phyloP scores from a whole-genome alignment of 805 yeast species.

The Saturnispora bothae region DNA sequence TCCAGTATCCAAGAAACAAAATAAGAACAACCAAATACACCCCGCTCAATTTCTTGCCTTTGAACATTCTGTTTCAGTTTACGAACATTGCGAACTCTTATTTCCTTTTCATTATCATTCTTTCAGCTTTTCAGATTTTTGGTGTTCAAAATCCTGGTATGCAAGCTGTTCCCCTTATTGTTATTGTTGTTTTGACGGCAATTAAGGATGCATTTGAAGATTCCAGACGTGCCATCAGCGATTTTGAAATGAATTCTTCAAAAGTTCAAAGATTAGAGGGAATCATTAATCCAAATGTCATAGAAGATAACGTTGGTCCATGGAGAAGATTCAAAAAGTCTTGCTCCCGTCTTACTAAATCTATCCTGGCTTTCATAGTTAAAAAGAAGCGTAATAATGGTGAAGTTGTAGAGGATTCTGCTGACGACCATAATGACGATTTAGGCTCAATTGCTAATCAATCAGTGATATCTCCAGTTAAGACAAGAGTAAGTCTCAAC shows the following conservation, averaged over 20 bases:
- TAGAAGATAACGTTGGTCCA: conserved; percentile 39
- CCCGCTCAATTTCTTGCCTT: conserved; percentile 46
- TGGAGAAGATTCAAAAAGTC: conserved; percentile 66
- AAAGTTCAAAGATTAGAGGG: conserved; percentile 48
- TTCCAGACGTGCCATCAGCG: conserved; percentile 52
- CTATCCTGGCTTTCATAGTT: conserved; percentile 5
- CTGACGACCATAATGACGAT: conserved; percentile 3
- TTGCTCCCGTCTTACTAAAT: conserved; percentile 26
- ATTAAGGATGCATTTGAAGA: conserved; percentile 73
- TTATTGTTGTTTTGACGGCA: conserved; percentile 66
- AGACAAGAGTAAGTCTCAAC: conserved; percentile 5
- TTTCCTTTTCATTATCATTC: conserved; percentile 42
- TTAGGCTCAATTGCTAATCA: background rate
- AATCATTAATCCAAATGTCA: conserved; percentile 47
- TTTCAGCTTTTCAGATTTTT: conserved; percentile 56
- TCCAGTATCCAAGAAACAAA: conserved; percentile 41
- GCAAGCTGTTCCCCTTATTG: conserved; percentile 73
- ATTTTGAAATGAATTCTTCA: conserved; percentile 58
- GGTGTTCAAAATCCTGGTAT: conserved; percentile 67
- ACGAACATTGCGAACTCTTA: conserved; percentile 51
- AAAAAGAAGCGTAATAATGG: conserved; percentile 10
- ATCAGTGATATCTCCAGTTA: background rate
- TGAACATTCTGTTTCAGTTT: conserved; percentile 44
- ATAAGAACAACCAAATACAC: conserved; percentile 56
- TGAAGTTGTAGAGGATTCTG: conserved; percentile 4